Conservation (phyloP, 495 filamentous ascomycete genomes). For the Annulohypoxylon maeteangense region DNA sequence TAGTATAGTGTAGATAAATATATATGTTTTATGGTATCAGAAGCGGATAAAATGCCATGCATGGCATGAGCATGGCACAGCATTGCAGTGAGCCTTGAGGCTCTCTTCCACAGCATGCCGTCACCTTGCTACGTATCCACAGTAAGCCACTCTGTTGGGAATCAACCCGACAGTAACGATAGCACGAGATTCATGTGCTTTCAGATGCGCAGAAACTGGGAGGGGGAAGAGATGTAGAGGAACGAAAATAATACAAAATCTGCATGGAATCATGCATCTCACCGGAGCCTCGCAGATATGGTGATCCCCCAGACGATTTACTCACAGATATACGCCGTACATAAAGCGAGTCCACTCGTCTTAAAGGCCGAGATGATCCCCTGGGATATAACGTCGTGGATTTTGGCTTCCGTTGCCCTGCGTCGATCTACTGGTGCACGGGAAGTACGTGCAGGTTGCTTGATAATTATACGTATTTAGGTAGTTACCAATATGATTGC, state of each 20-base stretch:
- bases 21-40: conserved; percentile 20
- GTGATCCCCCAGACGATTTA: conserved; percentile 32
- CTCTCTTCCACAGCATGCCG: conserved; percentile 49
- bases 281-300: conserved; percentile 42
- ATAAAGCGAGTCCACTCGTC: conserved; percentile 25
- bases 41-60: conserved; percentile 45
- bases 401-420: conserved; percentile 42
- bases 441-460: conserved; percentile 40
- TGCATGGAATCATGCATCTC: conserved; percentile 49
- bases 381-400: conserved; percentile 45
- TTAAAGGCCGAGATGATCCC: conserved; percentile 24
- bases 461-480: conserved; percentile 28
- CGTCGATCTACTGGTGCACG: conserved; percentile 43
- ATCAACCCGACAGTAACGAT: conserved; percentile 49
- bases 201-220: conserved; percentile 13
- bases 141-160: conserved; percentile 43
- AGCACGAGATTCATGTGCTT: conserved; percentile 48
- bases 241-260: conserved; percentile 36
- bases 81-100: conserved; percentile 50
- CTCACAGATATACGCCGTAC: conserved; percentile 10
- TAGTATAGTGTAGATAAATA: not conserved
- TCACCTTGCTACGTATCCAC: conserved; percentile 47
- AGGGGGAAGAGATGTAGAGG: conserved; percentile 16
- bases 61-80: conserved; percentile 45
- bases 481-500: conserved; percentile 16